Evolutionary conservation across 192 early-diverging fungal species (phyloP).

Genomic region (Linnemannia schmuckeri): DNA sequence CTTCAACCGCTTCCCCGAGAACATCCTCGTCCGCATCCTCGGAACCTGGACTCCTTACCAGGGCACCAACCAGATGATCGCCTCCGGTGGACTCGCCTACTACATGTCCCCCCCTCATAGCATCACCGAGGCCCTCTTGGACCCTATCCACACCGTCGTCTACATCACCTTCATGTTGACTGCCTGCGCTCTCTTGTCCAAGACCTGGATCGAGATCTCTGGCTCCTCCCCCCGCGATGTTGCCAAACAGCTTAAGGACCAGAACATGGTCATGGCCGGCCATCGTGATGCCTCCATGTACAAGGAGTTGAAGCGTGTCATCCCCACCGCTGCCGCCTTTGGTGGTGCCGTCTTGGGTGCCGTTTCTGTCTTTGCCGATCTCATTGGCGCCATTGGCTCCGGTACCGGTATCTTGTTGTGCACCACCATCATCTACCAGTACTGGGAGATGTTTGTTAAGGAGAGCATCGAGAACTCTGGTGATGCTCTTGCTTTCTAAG

Average conservation of each 20-base stretch:
- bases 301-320: slow-evolving; percentile 99
- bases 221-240: slow-evolving; percentile 98
- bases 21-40: slow-evolving; percentile 91
- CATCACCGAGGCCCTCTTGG: slow-evolving; percentile 84
- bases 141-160: slow-evolving; percentile 96
- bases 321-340: slow-evolving; percentile 97
- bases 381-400: slow-evolving; percentile 98
- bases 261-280: slow-evolving; percentile 94
- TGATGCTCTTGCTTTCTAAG: slow-evolving; percentile 53
- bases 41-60: slow-evolving; percentile 97
- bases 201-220: slow-evolving; percentile 99
- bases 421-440: slow-evolving; percentile 99
- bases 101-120: slow-evolving; percentile 97
- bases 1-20: slow-evolving; percentile 98
- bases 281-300: slow-evolving; percentile 97
- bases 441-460: slow-evolving; percentile 98
- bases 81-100: slow-evolving; percentile 95
- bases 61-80: slow-evolving; percentile 96
- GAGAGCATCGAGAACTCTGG: slow-evolving; percentile 80
- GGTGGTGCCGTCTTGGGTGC: slow-evolving; percentile 98
- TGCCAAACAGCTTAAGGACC: slow-evolving; percentile 97
- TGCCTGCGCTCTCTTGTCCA: slow-evolving; percentile 96
- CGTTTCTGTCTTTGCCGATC: slow-evolving; percentile 95
- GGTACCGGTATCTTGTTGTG: slow-evolving; percentile 99
- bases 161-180: slow-evolving; percentile 96